phyloP scores from a whole-genome alignment of 805 yeast species.

The Candida morakotiae region DNA sequence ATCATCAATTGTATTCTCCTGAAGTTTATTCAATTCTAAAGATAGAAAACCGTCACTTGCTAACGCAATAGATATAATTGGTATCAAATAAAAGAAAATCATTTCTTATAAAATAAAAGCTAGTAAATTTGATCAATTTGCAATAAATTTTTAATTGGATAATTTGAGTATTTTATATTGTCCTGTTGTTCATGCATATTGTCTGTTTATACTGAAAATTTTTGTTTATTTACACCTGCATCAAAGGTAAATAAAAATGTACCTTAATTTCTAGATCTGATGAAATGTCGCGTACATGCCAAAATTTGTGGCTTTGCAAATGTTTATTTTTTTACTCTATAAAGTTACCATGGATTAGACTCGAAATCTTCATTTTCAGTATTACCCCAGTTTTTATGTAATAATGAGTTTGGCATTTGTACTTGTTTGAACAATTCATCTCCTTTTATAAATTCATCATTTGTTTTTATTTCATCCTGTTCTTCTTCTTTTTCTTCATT shows the following conservation, averaged over 20 bases:
- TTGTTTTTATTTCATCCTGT: slow-evolving; percentile 9
- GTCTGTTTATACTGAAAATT: neutral
- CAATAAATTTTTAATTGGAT: too few species aligned
- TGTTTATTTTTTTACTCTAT: neutral
- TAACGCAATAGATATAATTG: neutral
- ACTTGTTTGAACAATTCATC: slow-evolving; percentile 48
- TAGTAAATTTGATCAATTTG: too few species aligned
- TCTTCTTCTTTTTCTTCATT: slow-evolving; percentile 19
- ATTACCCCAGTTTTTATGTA: slow-evolving; percentile 45
- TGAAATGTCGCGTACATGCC: too few species aligned
- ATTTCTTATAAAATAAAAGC: too few species aligned
- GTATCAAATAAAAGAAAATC: neutral
- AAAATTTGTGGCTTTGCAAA: too few species aligned
- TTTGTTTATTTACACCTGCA: neutral
- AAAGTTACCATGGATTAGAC: slow-evolving; percentile 59
- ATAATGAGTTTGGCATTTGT: slow-evolving; percentile 45
- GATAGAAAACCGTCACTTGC: slow-evolving; percentile 5
- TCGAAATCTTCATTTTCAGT: slow-evolving; percentile 42
- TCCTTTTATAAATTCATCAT: slow-evolving; percentile 28
- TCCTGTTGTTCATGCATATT: slow-evolving; percentile 5
- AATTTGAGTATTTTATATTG: too few species aligned
- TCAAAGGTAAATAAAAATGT: too few species aligned
- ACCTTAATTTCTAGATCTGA: too few species aligned
- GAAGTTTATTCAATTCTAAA: slow-evolving; percentile 2
- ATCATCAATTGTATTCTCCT: neutral